Conservation (phyloP, 2,329 filamentous ascomycete genomes). For the Chaetomium olivaceum region DNA sequence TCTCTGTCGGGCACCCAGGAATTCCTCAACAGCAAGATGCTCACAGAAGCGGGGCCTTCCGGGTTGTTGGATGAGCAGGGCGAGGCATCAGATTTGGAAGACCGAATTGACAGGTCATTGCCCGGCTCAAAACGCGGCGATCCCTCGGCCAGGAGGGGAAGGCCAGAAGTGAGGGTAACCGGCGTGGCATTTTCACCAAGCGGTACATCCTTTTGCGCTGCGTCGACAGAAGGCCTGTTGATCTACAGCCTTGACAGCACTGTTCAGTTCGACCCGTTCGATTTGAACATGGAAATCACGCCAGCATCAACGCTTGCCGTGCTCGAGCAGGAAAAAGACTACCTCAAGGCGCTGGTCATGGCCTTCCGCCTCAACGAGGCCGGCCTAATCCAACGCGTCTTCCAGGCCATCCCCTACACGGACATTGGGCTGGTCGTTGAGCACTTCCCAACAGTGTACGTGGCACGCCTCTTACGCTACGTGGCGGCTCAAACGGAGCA, state of each 20-base stretch:
- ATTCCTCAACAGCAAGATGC: constrained; percentile 86
- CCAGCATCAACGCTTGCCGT: constrained; percentile 77
- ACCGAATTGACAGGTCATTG: constrained; percentile 74
- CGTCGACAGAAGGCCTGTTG: constrained; percentile 89
- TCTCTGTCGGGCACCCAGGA: constrained; percentile 95
- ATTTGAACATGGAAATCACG: constrained; percentile 91
- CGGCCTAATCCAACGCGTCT: constrained; percentile 78
- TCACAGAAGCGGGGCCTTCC: constrained; percentile 86
- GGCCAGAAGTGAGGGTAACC: constrained; percentile 81
- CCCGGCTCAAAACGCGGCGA: constrained; percentile 87
- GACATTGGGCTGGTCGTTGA: constrained; percentile 78
- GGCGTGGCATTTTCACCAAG: constrained; percentile 86
- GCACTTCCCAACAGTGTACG: constrained; percentile 80
- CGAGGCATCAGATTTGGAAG: constrained; percentile 85
- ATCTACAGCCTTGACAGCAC: constrained; percentile 88
- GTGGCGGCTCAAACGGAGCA: constrained; percentile 86
- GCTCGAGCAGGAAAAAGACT: constrained; percentile 69
- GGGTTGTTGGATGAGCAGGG: constrained; percentile 85
- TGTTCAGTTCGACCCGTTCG: constrained; percentile 90
- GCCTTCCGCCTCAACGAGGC: constrained; percentile 92
- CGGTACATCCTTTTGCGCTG: constrained; percentile 88
- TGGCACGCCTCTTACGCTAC: constrained; percentile 80
- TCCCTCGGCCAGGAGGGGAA: constrained; percentile 72
- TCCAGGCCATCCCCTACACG: constrained; percentile 74
- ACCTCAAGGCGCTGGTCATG: constrained; percentile 93